Percentiles rank a stretch among this genome's conserved stretches.
These are phyloP conservation scores for Colletotrichum eremochloae DNA, from an alignment of 2,329 filamentous ascomycete genomes.

Conservation along the genomic window DNA sequence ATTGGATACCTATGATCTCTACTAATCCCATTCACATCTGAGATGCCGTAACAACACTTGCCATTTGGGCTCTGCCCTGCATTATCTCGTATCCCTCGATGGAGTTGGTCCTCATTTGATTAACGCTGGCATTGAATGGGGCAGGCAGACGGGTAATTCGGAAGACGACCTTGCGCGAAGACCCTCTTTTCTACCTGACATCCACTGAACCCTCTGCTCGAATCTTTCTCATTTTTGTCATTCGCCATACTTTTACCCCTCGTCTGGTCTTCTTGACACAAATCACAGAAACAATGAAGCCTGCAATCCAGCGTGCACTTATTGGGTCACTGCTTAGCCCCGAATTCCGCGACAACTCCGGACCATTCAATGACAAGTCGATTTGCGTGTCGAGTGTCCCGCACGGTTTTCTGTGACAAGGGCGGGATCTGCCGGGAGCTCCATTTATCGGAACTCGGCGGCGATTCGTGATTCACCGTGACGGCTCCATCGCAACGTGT, in stretches of 20 bases:
- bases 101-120: background rate
- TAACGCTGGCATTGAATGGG: background rate
- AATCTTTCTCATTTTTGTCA: background rate
- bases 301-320: background rate
- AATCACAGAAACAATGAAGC: background rate
- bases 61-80: background rate
- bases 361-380: constrained; percentile 28
- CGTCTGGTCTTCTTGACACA: background rate
- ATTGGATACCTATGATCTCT: background rate
- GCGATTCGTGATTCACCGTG: constrained; percentile 37
- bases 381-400: constrained; percentile 12
- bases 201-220: background rate
- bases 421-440: constrained; percentile 33
- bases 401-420: constrained; percentile 25
- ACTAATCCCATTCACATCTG: constrained; percentile 30
- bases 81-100: background rate
- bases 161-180: background rate
- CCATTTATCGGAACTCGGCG: constrained; percentile 38
- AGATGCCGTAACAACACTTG: constrained; percentile 22
- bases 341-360: constrained; percentile 33
- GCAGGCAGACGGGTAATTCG: background rate
- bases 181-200: background rate
- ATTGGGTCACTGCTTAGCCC: background rate
- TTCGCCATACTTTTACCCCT: background rate
- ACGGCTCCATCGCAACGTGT: constrained; percentile 36